Evolutionary conservation across 2,329 filamentous ascomycete genomes (phyloP).

Genomic region (Colletotrichum costaricense): DNA sequence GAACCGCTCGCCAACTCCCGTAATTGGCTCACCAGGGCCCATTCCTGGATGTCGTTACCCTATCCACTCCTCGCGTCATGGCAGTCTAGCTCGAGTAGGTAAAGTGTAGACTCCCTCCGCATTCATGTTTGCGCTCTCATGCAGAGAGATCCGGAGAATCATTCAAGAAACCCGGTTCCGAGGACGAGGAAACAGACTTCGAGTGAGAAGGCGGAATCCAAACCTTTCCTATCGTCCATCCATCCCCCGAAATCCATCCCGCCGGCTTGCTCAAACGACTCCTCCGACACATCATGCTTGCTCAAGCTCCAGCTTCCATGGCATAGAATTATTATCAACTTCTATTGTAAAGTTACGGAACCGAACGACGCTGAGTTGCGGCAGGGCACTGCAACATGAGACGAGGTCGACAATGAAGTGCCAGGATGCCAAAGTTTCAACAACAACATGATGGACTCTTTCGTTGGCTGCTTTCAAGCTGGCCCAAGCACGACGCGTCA

Average conservation of each 20-base stretch:
- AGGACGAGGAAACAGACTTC: conserved; percentile 1
- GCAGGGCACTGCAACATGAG: conserved; percentile 18
- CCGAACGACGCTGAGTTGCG: conserved; percentile 8
- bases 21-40: conserved; percentile 6
- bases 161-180: not conserved
- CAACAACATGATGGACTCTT: conserved; percentile 35
- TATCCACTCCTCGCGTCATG: conserved; percentile 30
- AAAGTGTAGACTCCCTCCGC: conserved; percentile 11
- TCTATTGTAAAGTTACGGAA: not conserved
- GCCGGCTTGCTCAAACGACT: not conserved
- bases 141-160: not conserved
- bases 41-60: conserved; percentile 27
- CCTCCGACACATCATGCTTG: not conserved
- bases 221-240: not conserved
- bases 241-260: not conserved
- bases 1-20: not conserved
- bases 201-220: not conserved
- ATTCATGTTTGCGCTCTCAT: not conserved
- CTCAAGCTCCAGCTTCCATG: not conserved
- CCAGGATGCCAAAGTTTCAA: conserved; percentile 23
- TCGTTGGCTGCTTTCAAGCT: conserved; percentile 37
- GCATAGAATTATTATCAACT: no score
- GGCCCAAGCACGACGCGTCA: conserved; percentile 31
- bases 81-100: conserved; percentile 9
- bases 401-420: conserved; percentile 13